phyloP scores from a whole-genome alignment of 2,329 filamentous ascomycete species.

The Colletotrichum sp. region DNA sequence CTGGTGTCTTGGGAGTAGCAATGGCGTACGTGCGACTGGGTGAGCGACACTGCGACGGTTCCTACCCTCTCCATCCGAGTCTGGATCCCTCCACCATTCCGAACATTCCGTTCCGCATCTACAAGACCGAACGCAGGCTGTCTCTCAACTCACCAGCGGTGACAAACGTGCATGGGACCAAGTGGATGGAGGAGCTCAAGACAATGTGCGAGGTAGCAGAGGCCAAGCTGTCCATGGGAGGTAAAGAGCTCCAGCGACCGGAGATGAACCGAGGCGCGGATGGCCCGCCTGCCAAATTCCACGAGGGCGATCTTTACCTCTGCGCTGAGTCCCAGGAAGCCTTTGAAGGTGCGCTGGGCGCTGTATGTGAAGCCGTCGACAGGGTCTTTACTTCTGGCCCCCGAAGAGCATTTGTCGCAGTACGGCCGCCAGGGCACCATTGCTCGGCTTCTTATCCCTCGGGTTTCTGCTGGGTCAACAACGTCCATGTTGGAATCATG shows the following conservation, averaged over 20 bases:
- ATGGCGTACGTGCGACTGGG: conserved; percentile 91
- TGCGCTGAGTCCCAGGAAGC: conserved; percentile 85
- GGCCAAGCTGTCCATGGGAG: conserved; percentile 75
- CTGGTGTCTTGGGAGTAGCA: conserved; percentile 80
- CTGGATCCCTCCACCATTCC: conserved; percentile 59
- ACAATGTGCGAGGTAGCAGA: conserved; percentile 84
- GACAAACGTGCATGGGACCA: conserved; percentile 86
- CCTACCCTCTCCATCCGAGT: conserved; percentile 69
- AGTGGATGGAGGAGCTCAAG: conserved; percentile 93
- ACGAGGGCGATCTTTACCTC: conserved; percentile 90
- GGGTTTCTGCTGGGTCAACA: conserved; percentile 98
- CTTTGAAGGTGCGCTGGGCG: conserved; percentile 89
- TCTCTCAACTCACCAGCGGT: conserved; percentile 78
- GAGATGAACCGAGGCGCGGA: conserved; percentile 61
- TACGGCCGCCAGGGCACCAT: conserved; percentile 93
- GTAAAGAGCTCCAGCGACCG: conserved; percentile 78
- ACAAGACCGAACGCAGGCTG: conserved; percentile 76
- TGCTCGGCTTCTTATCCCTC: conserved; percentile 90
- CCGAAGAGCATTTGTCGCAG: conserved; percentile 85
- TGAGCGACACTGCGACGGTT: conserved; percentile 75
- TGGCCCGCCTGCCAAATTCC: conserved; percentile 62
- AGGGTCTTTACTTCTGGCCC: conserved; percentile 73
- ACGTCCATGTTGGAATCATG: conserved; percentile 95
- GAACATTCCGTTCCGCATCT: conserved; percentile 80
- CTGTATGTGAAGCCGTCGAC: conserved; percentile 92